Conservation (phyloP, 164 flowering plant species). For the Paratinospora sagittata region DNA sequence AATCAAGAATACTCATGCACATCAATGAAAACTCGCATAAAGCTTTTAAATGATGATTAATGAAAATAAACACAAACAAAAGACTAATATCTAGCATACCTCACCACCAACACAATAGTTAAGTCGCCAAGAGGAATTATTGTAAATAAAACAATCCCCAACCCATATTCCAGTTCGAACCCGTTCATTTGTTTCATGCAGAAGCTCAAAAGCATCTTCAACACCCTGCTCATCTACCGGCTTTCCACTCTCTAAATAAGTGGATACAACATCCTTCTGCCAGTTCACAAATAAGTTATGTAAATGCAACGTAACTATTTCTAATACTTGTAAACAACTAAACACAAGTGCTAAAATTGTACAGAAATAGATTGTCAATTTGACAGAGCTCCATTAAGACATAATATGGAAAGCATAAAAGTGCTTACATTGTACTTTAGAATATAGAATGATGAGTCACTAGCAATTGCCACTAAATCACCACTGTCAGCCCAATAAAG, state of each 20-base stretch:
- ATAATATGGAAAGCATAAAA: background rate
- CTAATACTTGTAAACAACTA: background rate
- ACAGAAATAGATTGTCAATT: background rate
- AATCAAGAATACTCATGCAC: conserved; percentile 5
- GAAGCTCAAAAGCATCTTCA: conserved; percentile 95
- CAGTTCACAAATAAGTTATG: conserved; percentile 2
- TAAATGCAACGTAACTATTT: background rate
- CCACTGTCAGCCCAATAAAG: conserved; percentile 99
- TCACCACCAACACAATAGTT: conserved; percentile 99
- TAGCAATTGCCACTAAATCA: conserved; percentile 86
- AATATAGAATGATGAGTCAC: conserved; percentile 87
- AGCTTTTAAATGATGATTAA: background rate
- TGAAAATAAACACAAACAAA: background rate
- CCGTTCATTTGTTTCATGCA: conserved; percentile 88
- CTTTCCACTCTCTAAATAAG: conserved; percentile 76
- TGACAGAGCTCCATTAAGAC: background rate
- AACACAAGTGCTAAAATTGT: background rate
- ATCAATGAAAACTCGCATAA: background rate
- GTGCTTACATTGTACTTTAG: conserved; percentile 85
- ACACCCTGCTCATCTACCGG: conserved; percentile 92
- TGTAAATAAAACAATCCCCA: conserved; percentile 93
- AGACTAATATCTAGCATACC: conserved; percentile 37
- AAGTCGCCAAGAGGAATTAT: conserved; percentile 87
- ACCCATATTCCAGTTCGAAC: conserved; percentile 97
- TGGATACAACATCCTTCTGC: conserved; percentile 83